Conservation (phyloP, 2,329 filamentous ascomycete genomes). For the Trichoderma polysporum region DNA sequence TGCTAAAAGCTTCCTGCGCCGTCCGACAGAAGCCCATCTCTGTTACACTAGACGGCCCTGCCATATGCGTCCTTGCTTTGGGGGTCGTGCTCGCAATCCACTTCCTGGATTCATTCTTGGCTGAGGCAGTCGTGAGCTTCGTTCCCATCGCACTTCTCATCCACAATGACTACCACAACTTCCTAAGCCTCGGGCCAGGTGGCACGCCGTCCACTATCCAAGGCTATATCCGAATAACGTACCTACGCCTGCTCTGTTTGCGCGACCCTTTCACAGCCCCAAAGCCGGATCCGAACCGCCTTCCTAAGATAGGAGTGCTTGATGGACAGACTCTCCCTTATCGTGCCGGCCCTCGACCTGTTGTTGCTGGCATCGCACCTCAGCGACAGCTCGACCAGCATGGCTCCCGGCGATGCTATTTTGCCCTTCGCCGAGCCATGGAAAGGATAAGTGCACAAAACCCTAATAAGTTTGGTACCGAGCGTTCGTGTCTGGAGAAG, state of each 20-base stretch:
- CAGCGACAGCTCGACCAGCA: slow-evolving; percentile 75
- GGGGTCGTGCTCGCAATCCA: slow-evolving; percentile 53
- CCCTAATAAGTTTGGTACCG: slow-evolving; percentile 55
- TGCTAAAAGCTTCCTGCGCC: slow-evolving; percentile 17
- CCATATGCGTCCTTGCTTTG: slow-evolving; percentile 47
- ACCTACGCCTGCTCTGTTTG: slow-evolving; percentile 69
- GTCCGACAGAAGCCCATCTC: slow-evolving; percentile 52
- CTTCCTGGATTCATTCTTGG: slow-evolving; percentile 47
- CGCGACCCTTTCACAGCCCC: slow-evolving; percentile 67
- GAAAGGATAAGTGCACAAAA: slow-evolving; percentile 48
- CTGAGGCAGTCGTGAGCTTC: slow-evolving; percentile 51
- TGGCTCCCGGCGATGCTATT: slow-evolving; percentile 53
- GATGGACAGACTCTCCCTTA: slow-evolving; percentile 51
- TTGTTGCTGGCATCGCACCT: slow-evolving; percentile 73
- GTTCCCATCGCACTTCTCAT: slow-evolving; percentile 52
- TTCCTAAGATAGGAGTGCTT: slow-evolving; percentile 61
- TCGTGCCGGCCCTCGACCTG: slow-evolving; percentile 63
- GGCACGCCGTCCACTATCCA: slow-evolving; percentile 72
- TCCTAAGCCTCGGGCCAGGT: slow-evolving; percentile 74
- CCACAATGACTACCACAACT: slow-evolving; percentile 72
- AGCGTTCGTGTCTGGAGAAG: slow-evolving; percentile 77
- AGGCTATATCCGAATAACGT: slow-evolving; percentile 73
- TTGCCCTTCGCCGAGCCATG: slow-evolving; percentile 54
- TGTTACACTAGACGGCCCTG: slow-evolving; percentile 52
- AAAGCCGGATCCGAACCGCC: slow-evolving; percentile 48